Evolutionary conservation across 2,329 filamentous ascomycete genomes (phyloP).

Genomic region (Simplicillium sp.): DNA sequence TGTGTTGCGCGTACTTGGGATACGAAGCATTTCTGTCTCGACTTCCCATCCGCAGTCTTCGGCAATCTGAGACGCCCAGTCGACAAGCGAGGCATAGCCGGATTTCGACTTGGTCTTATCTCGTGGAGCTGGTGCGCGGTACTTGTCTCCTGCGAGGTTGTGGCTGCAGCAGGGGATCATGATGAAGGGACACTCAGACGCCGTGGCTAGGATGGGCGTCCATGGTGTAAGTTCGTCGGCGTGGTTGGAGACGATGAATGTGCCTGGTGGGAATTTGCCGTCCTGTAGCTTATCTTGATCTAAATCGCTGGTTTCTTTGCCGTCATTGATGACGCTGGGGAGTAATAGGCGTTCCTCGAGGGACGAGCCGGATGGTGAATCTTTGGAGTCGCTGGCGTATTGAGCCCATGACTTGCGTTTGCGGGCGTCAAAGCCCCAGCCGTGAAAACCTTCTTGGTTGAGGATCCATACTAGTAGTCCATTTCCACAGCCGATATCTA

Average conservation of each 20-base stretch:
- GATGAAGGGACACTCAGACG: slow-evolving; percentile 73
- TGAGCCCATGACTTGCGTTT: slow-evolving; percentile 72
- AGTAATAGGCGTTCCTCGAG: slow-evolving; percentile 40
- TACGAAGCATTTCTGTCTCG: slow-evolving; percentile 79
- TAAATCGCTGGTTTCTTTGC: slow-evolving; percentile 7
- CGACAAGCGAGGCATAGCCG: slow-evolving; percentile 74
- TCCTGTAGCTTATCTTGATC: slow-evolving; percentile 27
- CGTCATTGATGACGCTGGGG: slow-evolving; percentile 27
- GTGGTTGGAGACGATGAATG: slow-evolving; percentile 95
- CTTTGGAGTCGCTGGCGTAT: slow-evolving; percentile 38
- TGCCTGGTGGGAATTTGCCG: slow-evolving; percentile 62
- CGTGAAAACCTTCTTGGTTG: slow-evolving; percentile 66
- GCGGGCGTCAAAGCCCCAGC: slow-evolving; percentile 91
- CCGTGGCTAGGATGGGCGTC: slow-evolving; percentile 79
- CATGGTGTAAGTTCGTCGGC: slow-evolving; percentile 93
- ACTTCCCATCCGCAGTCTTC: slow-evolving; percentile 63
- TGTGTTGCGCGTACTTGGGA: slow-evolving; percentile 84
- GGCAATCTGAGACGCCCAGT: slow-evolving; percentile 64
- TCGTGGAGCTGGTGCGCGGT: slow-evolving; percentile 54
- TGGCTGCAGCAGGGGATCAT: slow-evolving; percentile 96
- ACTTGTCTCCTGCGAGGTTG: slow-evolving; percentile 64
- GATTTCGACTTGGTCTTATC: slow-evolving; percentile 46
- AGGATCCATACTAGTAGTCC: slow-evolving; percentile 82
- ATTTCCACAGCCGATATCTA: slow-evolving; percentile 94
- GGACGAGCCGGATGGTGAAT: slow-evolving; percentile 18